Conservation (phyloP, 108 stramenopile species). For the Nitzschia inconspicua region DNA sequence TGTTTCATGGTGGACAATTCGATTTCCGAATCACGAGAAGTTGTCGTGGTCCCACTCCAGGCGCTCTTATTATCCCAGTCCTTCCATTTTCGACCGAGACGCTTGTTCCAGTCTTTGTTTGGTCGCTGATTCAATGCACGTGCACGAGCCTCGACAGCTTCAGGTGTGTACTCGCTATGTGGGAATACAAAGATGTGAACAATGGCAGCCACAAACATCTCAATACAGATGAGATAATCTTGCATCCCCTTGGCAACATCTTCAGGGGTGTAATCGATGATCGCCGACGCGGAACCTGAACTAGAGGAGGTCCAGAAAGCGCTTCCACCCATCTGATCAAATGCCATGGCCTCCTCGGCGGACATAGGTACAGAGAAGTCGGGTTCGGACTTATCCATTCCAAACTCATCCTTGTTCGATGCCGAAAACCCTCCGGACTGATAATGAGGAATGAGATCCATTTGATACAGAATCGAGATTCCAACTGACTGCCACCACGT, state of each 20-base stretch:
- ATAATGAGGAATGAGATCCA: slow-evolving; percentile 83
- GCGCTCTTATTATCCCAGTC: slow-evolving; percentile 26
- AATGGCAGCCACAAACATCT: slow-evolving; percentile 94
- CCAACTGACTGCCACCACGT: slow-evolving; percentile 94
- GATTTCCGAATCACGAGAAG: slow-evolving; percentile 41
- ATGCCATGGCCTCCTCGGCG: slow-evolving; percentile 14
- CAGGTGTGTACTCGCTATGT: slow-evolving; percentile 81
- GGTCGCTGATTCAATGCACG: slow-evolving; percentile 35
- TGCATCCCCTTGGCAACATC: slow-evolving; percentile 95
- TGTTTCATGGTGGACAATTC: slow-evolving; percentile 23
- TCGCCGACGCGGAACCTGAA: neutral
- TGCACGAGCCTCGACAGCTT: slow-evolving; percentile 55
- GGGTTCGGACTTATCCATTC: neutral
- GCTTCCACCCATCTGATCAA: slow-evolving; percentile 26
- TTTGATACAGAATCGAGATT: slow-evolving; percentile 79
- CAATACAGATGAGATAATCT: slow-evolving; percentile 96
- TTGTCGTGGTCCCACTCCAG: slow-evolving; percentile 45
- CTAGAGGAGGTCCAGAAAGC: slow-evolving; percentile 7
- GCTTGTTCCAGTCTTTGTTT: slow-evolving; percentile 34
- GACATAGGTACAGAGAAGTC: slow-evolving; percentile 14
- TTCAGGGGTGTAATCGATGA: slow-evolving; percentile 37
- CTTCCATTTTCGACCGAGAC: slow-evolving; percentile 31
- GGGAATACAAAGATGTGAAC: slow-evolving; percentile 94
- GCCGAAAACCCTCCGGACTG: slow-evolving; percentile 4
- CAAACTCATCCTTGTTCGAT: slow-evolving; percentile 5